A percentile compares a stretch with the other conserved stretches of the same genome.
phyloP scores from a whole-genome alignment of 768 basidiomycete species.

The Mycena haematopus region DNA sequence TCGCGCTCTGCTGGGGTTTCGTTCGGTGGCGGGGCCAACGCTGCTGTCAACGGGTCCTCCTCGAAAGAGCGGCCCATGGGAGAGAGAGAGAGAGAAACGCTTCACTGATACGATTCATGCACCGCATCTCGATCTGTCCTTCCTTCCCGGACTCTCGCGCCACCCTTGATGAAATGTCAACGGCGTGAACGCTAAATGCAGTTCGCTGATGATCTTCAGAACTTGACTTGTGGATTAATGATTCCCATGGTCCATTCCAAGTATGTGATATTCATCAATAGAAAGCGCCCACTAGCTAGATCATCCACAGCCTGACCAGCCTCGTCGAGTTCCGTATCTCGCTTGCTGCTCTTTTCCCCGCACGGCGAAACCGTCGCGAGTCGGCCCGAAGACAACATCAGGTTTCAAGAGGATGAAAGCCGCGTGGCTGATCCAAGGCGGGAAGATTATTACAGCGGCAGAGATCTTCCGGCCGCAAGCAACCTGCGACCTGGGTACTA shows the following conservation, averaged over 20 bases:
- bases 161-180: constrained; percentile 22
- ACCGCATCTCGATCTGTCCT: constrained; percentile 21
- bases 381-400: constrained; percentile 14
- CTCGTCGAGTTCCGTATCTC: neutral
- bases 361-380: constrained; percentile 3
- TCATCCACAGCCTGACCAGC: neutral
- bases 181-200: constrained; percentile 13
- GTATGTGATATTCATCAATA: constrained; percentile 1
- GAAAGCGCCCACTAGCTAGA: neutral
- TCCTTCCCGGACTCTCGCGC: constrained; percentile 15
- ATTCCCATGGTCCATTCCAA: neutral
- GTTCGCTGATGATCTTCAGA: constrained; percentile 17
- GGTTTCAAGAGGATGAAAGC: constrained; percentile 3
- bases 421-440: neutral
- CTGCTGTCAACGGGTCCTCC: constrained; percentile 67
- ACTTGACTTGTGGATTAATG: neutral
- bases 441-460: neutral
- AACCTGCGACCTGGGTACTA: neutral
- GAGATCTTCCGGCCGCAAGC: neutral
- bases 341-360: constrained; percentile 8
- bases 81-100: constrained; percentile 3
- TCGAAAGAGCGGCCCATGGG: constrained; percentile 36
- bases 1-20: constrained; percentile 66
- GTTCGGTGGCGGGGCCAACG: constrained; percentile 66
- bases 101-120: neutral